Evolutionary conservation across 1,284 basidiomycete genomes (phyloP).

Genomic region (Pseudozyma hubeiensis): DNA sequence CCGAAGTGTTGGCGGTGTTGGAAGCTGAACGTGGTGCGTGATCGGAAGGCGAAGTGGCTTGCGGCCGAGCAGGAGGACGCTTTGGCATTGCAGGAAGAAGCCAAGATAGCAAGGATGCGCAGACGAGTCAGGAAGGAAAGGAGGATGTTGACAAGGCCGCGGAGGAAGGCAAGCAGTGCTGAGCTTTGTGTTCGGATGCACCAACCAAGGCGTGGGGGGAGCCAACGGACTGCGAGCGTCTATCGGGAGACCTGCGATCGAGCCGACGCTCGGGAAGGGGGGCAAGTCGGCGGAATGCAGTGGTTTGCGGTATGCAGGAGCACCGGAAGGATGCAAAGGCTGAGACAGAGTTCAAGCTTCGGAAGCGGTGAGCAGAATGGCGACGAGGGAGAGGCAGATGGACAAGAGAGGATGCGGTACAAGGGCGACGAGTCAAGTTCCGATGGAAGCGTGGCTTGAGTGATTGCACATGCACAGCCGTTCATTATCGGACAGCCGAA

Average conservation of each 20-base stretch:
- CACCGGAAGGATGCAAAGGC: background rate
- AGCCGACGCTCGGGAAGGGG: background rate
- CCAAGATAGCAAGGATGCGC: background rate
- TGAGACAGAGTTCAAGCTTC: no score
- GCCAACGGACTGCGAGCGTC: background rate
- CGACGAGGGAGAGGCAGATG: background rate
- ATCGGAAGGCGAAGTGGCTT: conserved; percentile 7
- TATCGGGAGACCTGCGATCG: background rate
- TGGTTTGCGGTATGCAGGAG: background rate
- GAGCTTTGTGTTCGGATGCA: background rate
- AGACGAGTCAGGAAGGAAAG: background rate
- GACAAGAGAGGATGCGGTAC: background rate
- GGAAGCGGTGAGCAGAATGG: background rate
- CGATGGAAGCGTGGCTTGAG: conserved; percentile 1
- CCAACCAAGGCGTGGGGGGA: background rate
- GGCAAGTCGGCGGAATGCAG: background rate
- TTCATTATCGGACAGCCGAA: no score
- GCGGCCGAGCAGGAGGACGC: conserved; percentile 16
- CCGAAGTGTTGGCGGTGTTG: conserved; percentile 10
- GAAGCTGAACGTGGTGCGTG: conserved; percentile 4
- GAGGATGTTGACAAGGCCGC: background rate
- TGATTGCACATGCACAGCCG: no score
- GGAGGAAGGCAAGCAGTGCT: background rate
- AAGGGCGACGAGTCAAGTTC: background rate
- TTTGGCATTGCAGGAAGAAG: conserved; percentile 22